These are phyloP conservation scores for Phaffomyces antillensis DNA, from an alignment of 805 yeast species.

Conservation along the genomic window DNA sequence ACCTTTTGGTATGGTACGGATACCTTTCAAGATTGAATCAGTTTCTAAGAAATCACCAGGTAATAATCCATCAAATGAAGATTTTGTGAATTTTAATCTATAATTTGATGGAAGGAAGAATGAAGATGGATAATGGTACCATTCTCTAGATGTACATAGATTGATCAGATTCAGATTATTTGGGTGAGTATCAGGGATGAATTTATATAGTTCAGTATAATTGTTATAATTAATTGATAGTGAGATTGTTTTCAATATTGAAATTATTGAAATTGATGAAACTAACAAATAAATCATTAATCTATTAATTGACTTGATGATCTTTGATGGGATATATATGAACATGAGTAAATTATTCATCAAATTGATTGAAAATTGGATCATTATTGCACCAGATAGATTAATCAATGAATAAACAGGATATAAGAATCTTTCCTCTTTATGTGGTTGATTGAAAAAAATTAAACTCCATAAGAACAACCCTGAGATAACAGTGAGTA, in stretches of 20 bases:
- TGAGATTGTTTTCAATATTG: conserved; percentile 50
- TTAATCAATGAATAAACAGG: conserved; percentile 72
- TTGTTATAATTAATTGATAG: conserved; percentile 50
- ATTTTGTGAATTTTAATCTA: conserved; percentile 59
- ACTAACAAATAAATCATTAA: background rate
- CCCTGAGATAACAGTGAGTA: conserved; percentile 37
- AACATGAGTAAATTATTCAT: background rate
- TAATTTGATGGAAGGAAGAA: conserved; percentile 64
- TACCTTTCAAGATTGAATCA: conserved; percentile 21
- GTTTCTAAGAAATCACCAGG: conserved; percentile 78
- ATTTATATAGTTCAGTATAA: conserved; percentile 36
- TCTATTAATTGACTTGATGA: background rate
- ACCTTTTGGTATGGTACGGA: conserved; percentile 47
- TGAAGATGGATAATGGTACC: conserved; percentile 90
- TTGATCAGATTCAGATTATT: background rate
- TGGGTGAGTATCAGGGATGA: conserved; percentile 25
- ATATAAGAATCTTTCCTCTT: conserved; percentile 87
- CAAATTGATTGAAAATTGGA: conserved; percentile 17
- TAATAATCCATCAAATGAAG: conserved; percentile 79
- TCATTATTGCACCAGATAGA: conserved; percentile 51
- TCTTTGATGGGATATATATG: background rate
- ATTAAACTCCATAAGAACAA: conserved; percentile 58
- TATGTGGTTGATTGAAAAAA: conserved; percentile 76
- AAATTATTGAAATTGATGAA: conserved; percentile 20
- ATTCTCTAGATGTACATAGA: conserved; percentile 86